Percentiles rank a stretch among this genome's conserved stretches.
These are phyloP conservation scores for Patellaria atrata DNA, from an alignment of 495 filamentous ascomycete genomes.

Conservation along the genomic window DNA sequence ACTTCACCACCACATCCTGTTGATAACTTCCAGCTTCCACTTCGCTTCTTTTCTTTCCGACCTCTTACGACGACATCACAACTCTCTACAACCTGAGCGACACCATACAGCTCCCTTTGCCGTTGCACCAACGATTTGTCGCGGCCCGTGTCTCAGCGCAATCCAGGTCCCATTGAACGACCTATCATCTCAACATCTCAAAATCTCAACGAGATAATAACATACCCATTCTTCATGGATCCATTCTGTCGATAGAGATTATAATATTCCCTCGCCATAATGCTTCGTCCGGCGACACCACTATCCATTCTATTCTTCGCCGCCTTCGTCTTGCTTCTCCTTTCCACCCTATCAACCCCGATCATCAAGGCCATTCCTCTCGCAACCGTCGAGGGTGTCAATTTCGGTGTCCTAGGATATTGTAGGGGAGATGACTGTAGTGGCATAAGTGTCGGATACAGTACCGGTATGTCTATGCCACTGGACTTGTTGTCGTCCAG, in stretches of 20 bases:
- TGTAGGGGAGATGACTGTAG: slow-evolving; percentile 54
- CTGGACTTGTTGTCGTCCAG: no score
- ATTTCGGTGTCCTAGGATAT: slow-evolving; percentile 89
- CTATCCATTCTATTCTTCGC: slow-evolving; percentile 70
- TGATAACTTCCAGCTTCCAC: no score
- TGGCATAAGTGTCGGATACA: slow-evolving; percentile 70
- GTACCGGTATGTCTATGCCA: slow-evolving; percentile 49
- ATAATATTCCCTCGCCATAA: slow-evolving; percentile 29
- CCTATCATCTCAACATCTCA: no score
- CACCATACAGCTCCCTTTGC: no score
- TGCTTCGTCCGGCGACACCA: slow-evolving; percentile 85
- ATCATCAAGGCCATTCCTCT: slow-evolving; percentile 77
- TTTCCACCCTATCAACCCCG: slow-evolving; percentile 86
- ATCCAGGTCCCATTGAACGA: no score
- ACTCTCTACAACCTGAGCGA: no score
- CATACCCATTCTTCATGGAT: neutral
- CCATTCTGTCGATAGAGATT: neutral
- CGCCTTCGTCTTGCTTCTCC: slow-evolving; percentile 71
- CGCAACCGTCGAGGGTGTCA: slow-evolving; percentile 56
- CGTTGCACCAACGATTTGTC: no score
- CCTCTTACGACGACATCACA: no score
- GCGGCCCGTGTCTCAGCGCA: no score
- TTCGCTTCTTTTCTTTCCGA: no score
- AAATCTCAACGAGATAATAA: neutral
- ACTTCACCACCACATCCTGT: no score